Evolutionary conservation across 768 basidiomycete genomes (phyloP).

Genomic region (Kwoniella pini): DNA sequence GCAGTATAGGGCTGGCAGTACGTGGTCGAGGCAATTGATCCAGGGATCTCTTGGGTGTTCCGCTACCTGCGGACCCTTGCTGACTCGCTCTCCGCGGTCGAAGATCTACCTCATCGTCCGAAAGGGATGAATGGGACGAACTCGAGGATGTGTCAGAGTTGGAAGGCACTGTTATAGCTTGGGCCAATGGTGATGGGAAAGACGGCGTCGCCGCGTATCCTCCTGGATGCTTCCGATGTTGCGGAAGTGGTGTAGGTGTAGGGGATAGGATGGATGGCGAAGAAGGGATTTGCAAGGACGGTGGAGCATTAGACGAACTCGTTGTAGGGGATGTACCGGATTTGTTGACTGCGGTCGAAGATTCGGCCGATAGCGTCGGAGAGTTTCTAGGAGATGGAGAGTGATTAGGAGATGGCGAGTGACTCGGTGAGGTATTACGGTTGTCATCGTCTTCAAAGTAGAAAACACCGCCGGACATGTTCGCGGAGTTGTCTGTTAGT

Average conservation of each 20-base stretch:
- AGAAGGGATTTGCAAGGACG: slow-evolving; percentile 21
- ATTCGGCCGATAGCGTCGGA: slow-evolving; percentile 8
- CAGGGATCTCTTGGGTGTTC: slow-evolving; percentile 29
- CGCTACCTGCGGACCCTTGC: slow-evolving; percentile 24
- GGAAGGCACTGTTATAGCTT: slow-evolving; percentile 43
- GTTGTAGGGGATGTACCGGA: slow-evolving; percentile 1
- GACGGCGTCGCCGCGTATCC: slow-evolving; percentile 45
- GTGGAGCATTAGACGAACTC: neutral
- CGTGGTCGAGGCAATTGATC: slow-evolving; percentile 25
- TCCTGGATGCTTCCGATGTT: slow-evolving; percentile 34
- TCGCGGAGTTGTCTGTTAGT: neutral
- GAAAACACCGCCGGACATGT: slow-evolving; percentile 42
- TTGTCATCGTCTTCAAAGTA: slow-evolving; percentile 43
- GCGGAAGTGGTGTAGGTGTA: slow-evolving; percentile 27
- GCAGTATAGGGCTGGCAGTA: slow-evolving; percentile 26
- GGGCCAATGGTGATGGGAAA: slow-evolving; percentile 46
- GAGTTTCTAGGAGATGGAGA: slow-evolving; percentile 27
- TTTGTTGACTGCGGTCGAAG: neutral
- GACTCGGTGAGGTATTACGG: slow-evolving; percentile 6
- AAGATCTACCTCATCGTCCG: slow-evolving; percentile 31
- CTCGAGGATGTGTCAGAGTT: slow-evolving; percentile 42
- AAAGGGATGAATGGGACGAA: slow-evolving; percentile 34
- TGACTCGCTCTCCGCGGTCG: slow-evolving; percentile 12
- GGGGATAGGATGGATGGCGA: slow-evolving; percentile 18
- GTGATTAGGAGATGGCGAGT: slow-evolving; percentile 29